Percentiles rank a stretch among this genome's conserved stretches.
Evolutionary conservation across 2,329 filamentous ascomycete genomes (phyloP).

Genomic region (Aspergillus transmontanensis): DNA sequence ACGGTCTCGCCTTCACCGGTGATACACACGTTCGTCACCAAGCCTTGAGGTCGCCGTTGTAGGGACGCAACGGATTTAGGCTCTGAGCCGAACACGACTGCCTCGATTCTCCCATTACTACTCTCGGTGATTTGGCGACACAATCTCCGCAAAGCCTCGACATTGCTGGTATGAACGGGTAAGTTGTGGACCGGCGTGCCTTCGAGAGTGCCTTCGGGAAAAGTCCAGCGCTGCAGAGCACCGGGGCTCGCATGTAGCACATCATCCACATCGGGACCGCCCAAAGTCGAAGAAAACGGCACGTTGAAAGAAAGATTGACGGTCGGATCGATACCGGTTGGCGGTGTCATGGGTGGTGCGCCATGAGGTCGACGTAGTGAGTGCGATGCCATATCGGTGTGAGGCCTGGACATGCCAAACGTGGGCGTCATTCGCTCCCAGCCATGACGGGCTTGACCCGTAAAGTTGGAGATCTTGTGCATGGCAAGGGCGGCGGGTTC

Average conservation of each 20-base stretch:
- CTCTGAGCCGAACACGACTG: constrained; percentile 79
- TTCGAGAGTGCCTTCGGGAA: constrained; percentile 83
- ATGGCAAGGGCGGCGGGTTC: constrained; percentile 43
- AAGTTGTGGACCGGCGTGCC: constrained; percentile 83
- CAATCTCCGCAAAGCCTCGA: constrained; percentile 74
- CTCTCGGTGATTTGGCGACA: constrained; percentile 78
- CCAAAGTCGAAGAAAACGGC: constrained; percentile 88
- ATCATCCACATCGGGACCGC: constrained; percentile 90
- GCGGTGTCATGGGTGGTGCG: constrained; percentile 60
- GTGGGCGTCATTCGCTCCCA: constrained; percentile 69
- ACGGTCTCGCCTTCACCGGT: constrained; percentile 86
- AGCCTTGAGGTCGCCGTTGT: constrained; percentile 55
- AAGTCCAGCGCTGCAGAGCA: constrained; percentile 89
- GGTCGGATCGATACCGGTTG: constrained; percentile 71
- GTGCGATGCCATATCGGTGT: constrained; percentile 57
- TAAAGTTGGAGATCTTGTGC: constrained; percentile 71
- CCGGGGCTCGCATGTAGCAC: constrained; percentile 89
- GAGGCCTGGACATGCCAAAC: constrained; percentile 64
- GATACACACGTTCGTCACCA: constrained; percentile 85
- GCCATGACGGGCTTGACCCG: constrained; percentile 66
- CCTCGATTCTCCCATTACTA: constrained; percentile 73
- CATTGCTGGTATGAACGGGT: constrained; percentile 87
- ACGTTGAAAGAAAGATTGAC: constrained; percentile 98
- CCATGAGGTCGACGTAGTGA: constrained; percentile 59
- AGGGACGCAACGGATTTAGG: constrained; percentile 64